phyloP scores from a whole-genome alignment of 257 asterid species.

The Solanum commersonii region DNA sequence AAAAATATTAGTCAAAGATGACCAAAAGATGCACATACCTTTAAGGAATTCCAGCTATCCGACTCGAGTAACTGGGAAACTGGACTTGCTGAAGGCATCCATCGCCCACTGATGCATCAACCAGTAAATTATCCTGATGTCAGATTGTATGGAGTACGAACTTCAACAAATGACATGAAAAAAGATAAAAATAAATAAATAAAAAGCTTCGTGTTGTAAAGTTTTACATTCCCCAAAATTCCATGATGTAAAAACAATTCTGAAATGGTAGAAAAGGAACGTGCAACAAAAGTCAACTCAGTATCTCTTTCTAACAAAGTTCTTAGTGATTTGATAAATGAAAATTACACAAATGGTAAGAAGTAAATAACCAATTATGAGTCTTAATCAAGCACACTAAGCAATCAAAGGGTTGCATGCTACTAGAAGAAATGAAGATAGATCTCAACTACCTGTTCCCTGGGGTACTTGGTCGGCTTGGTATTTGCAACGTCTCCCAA shows the following conservation, averaged over 20 bases:
- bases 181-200: not conserved
- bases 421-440: conserved; percentile 14
- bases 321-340: not conserved
- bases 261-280: not conserved
- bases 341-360: not conserved
- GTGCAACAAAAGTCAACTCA: not conserved
- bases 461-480: conserved; percentile 70
- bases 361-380: not conserved
- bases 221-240: not conserved
- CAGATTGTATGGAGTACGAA: conserved; percentile 55
- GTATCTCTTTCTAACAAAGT: not conserved
- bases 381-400: not conserved
- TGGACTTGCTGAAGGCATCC: conserved; percentile 68
- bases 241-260: not conserved
- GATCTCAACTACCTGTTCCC: conserved; percentile 70
- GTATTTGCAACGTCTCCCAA: conserved; percentile 51
- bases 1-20: not conserved
- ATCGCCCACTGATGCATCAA: conserved; percentile 98
- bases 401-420: not conserved
- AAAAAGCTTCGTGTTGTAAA: not conserved
- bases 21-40: conserved; percentile 37
- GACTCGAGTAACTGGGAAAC: conserved; percentile 47
- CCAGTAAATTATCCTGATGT: conserved; percentile 96
- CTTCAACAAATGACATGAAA: conserved; percentile 34
- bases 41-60: conserved; percentile 61